Conservation (phyloP, 306 rosid genomes). For the Ziziphus jujuba region DNA sequence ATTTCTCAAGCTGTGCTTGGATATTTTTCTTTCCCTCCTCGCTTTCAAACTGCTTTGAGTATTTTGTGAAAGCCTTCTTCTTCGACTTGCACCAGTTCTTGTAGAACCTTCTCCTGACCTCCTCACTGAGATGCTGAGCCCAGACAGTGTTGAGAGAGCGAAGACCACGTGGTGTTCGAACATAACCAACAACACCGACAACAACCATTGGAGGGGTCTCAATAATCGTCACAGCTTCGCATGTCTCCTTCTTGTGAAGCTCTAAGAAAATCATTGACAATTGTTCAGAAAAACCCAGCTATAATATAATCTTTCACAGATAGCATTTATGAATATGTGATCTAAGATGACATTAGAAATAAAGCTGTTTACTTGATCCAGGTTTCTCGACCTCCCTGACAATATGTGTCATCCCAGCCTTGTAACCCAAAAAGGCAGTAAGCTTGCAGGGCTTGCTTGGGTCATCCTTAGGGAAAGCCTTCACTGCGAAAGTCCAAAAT, state of each 20-base stretch:
- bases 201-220: constrained; percentile 86
- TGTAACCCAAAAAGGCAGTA: constrained; percentile 78
- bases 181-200: constrained; percentile 87
- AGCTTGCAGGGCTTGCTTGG: constrained; percentile 60
- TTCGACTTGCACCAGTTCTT: constrained; percentile 92
- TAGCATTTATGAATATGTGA: background rate
- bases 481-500: constrained; percentile 45
- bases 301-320: background rate
- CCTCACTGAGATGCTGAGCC: constrained; percentile 90
- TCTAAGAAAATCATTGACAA: constrained; percentile 27
- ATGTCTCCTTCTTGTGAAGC: constrained; percentile 88
- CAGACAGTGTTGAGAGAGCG: constrained; percentile 73
- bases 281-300: background rate
- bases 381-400: constrained; percentile 88
- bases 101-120: constrained; percentile 72
- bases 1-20: constrained; percentile 64
- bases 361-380: constrained; percentile 54
- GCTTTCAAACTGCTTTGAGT: constrained; percentile 66
- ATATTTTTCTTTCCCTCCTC: constrained; percentile 75
- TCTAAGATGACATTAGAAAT: background rate
- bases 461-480: constrained; percentile 90
- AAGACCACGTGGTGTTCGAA: constrained; percentile 89
- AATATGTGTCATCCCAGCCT: constrained; percentile 93
- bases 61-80: constrained; percentile 83
- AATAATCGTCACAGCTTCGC: constrained; percentile 80